Evolutionary conservation across 2,329 filamentous ascomycete species (phyloP), one percentile per base, ranked within the genome.

Genomic region (Aspergillus latus): DNA sequence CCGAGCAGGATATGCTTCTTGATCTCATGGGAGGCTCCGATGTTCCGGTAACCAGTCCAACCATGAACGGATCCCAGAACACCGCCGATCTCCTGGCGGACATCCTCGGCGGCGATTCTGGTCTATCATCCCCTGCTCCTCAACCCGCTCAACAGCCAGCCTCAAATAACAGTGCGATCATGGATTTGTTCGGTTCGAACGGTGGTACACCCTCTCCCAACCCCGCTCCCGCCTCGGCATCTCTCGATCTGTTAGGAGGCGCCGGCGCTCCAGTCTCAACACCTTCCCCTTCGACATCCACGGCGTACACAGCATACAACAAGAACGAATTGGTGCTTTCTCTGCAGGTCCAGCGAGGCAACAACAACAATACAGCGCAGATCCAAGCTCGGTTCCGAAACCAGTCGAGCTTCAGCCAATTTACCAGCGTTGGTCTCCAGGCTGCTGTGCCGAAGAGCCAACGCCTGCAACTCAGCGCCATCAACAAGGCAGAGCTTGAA

Each of bases 371-470:
- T 7, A 84, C 85, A n/a, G 87, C 96, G 16, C 92, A 96, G 70
- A 87, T 96, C 5, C 80, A 88, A 49, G 92, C 92, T 13, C 86
- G 87, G 7, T 99, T 99, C 80, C 84, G 84, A 39, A 97, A 97
- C 73, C 83, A 77, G 0, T 88, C 87, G 11, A 80, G 81, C 56
- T 84, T 88, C 30, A 82, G 81, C 11, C 76, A 79, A 11, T 80
- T 97, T 48, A 86, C 86, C 13, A 84, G 83, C 45, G 89, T 97
- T 30, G 90, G 90, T 28, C 74, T 99, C 62, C 94, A 99, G 73
- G 94, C 93, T 43, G 94, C 94, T 0, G 94, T 99, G 52, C 94
- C 94, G 7, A 99, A 97, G 77, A 91, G 89, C 44, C 94, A 99
- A 76, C 96, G 94, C 72, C 77, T 99, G 67, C 92, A 97, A 71